Evolutionary conservation across 305 asterid species (phyloP).

Genomic region (Petunia hybrid): DNA sequence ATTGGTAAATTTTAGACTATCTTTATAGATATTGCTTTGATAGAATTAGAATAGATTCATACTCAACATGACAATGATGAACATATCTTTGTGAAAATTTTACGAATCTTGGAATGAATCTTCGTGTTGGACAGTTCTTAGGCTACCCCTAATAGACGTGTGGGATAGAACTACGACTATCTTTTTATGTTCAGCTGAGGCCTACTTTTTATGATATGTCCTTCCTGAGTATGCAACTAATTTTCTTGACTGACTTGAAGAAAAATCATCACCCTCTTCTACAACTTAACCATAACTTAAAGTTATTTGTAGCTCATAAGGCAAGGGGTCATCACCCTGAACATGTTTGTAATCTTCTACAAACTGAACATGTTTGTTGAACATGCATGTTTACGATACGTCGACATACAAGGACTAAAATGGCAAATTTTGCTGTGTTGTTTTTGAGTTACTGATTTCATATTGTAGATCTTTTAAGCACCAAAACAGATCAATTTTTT

Average conservation of each 20-base stretch:
- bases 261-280: background rate
- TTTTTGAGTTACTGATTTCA: background rate
- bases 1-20: background rate
- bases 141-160: slow-evolving; percentile 6
- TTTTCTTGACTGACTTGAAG: background rate
- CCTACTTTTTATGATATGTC: background rate
- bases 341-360: too few species aligned
- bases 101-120: slow-evolving; percentile 23
- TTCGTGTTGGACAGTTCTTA: background rate
- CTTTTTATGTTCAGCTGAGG: slow-evolving; percentile 20
- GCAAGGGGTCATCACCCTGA: background rate
- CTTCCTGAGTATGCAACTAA: background rate
- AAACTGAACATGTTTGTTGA: background rate
- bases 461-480: background rate
- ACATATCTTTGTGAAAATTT: background rate
- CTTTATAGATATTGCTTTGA: background rate
- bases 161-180: background rate
- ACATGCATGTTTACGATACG: background rate
- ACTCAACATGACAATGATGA: slow-evolving; percentile 30
- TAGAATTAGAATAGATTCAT: background rate
- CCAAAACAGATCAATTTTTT: background rate
- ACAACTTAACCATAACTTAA: background rate
- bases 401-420: background rate
- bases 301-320: background rate
- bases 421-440: slow-evolving; percentile 1